Percentiles rank a stretch among this genome's conserved stretches.
Evolutionary conservation across 2,329 filamentous ascomycete species (phyloP).

Genomic region (Ceratocystis ficicola): DNA sequence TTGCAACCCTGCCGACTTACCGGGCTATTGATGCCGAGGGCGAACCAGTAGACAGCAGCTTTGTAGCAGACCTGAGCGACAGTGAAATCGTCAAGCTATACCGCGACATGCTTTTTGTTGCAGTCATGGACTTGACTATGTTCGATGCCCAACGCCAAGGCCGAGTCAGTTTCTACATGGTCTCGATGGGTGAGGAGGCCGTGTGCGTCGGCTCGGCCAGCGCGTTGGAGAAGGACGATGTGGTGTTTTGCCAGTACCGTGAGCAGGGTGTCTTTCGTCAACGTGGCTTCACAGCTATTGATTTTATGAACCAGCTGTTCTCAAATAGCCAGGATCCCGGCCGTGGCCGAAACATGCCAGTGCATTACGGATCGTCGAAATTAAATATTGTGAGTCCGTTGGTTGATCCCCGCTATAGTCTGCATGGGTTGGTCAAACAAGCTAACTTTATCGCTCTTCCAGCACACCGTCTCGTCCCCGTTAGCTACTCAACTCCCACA

Average conservation of each 20-base stretch:
- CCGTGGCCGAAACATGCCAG: slow-evolving; percentile 85
- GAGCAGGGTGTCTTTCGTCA: slow-evolving; percentile 87
- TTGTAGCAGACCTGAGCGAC: slow-evolving; percentile 57
- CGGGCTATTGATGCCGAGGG: slow-evolving; percentile 85
- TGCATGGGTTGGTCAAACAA: not conserved
- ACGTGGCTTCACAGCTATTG: slow-evolving; percentile 69
- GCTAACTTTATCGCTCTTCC: not conserved
- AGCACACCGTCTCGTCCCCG: slow-evolving; percentile 75
- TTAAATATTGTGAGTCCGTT: slow-evolving; percentile 61
- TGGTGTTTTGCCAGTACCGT: slow-evolving; percentile 88
- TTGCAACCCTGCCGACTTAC: slow-evolving; percentile 76
- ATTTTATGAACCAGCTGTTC: slow-evolving; percentile 95
- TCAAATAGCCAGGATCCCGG: slow-evolving; percentile 72
- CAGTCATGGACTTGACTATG: slow-evolving; percentile 95
- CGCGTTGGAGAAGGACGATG: slow-evolving; percentile 69
- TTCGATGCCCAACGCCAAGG: slow-evolving; percentile 94
- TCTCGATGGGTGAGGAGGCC: slow-evolving; percentile 86
- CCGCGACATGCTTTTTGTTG: slow-evolving; percentile 53
- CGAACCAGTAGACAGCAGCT: slow-evolving; percentile 60
- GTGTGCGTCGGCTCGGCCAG: slow-evolving; percentile 82
- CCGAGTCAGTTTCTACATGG: slow-evolving; percentile 95
- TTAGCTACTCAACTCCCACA: slow-evolving; percentile 84
- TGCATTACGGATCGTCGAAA: slow-evolving; percentile 80
- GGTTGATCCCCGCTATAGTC: not conserved
- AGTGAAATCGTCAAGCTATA: slow-evolving; percentile 48